Base-by-base conservation (phyloP, 2,329 filamentous ascomycete genomes). In the Fusarium sp. region DNA sequence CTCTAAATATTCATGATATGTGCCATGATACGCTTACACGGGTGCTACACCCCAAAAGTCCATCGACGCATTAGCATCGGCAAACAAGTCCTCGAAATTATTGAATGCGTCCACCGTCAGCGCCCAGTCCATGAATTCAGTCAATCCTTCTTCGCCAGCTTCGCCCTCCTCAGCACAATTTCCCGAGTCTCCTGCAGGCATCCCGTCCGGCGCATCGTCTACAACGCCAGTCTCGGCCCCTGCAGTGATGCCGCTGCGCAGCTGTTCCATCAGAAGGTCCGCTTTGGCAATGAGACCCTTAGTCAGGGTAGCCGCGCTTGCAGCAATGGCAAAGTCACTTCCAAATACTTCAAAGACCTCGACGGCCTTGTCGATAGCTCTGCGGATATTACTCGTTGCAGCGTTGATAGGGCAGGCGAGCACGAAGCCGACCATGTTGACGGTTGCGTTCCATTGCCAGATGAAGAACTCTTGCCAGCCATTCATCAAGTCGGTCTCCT, bases 261-360 rank as follows among this genome's bases (percentile, higher is more conserved):
- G 23, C 27, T 46, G 50, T 9, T 23, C 30, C 11, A 59, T 60
- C 43, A 76, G 50, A 13, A 64, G 30, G 44, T 76, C 73, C 1
- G 70, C 70, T 57, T 76, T 75, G 48, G 50, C 55, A 2, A 66
- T 47, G 3, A 77, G 58, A 10, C 74, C 71, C 18, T 69, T 67
- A 73, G 54, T 87, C 82, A 82, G 60, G 2, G 75, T 77, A 7
- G 80, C 79, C 1, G 80, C 79, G 13, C 78, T 67, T 4, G 79
- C 78, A 18, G 79, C 78, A 58, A 82, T 81, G 16, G 74, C 85
- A 58, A 84, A 88, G 68, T 79, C 78, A 13, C 52, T 52, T n/a
- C 78, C 69, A 71, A 82, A 72, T 55, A 78, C 51, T 56, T 82
- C 72, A 75, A 83, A 74, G 1, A 77, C 66, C 74, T 80, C 53